Percentiles rank a stretch among this genome's conserved stretches.
These are phyloP conservation scores for Eucalyptus sp. DNA, from an alignment of 345 rosid genomes.

Conservation along the genomic window DNA sequence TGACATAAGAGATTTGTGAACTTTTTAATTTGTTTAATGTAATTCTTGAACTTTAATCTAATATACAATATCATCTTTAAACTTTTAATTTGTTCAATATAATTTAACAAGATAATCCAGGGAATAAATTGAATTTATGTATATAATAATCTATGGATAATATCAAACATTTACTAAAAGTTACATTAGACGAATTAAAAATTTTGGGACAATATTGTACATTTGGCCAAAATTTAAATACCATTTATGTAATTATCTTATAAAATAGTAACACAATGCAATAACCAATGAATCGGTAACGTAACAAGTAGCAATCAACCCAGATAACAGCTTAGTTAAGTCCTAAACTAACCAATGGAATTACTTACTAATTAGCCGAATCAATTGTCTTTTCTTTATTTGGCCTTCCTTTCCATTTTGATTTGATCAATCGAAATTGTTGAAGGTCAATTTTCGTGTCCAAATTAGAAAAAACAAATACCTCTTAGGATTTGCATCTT, in stretches of 20 bases:
- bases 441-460: neutral
- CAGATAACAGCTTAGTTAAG: neutral
- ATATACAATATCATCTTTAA: too few species aligned
- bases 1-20: neutral
- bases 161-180: too few species aligned
- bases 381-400: neutral
- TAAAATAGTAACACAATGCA: neutral
- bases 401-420: neutral
- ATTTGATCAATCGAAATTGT: neutral
- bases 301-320: neutral
- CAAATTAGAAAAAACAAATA: neutral
- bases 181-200: too few species aligned
- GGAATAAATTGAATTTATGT: too few species aligned
- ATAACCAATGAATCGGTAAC: neutral
- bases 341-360: neutral
- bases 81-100: too few species aligned
- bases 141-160: neutral
- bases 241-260: too few species aligned
- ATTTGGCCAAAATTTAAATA: neutral
- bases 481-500: neutral
- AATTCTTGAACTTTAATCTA: accelerated
- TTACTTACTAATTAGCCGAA: neutral
- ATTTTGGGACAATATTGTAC: accelerated
- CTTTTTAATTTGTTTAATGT: too few species aligned
- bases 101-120: too few species aligned